Evolutionary conservation across 169 alveolate species (phyloP).

Genomic region (Cryptosporidium ryanae): DNA sequence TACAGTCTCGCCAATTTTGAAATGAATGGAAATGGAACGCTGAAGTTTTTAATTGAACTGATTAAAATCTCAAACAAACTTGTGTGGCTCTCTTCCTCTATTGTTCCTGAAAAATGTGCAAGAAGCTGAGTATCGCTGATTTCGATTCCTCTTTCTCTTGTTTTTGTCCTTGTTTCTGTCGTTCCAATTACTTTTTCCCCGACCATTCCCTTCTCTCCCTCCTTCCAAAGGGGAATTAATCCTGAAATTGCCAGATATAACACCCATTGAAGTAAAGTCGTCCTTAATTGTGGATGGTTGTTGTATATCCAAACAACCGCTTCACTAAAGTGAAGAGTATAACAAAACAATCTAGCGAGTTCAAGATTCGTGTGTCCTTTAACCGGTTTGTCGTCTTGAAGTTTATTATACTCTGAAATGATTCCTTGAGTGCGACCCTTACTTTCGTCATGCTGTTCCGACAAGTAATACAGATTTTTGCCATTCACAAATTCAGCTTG

Average conservation of each 20-base stretch:
- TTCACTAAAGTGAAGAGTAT: slow-evolving; percentile 62
- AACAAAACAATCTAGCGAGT: slow-evolving; percentile 55
- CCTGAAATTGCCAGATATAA: slow-evolving; percentile 57
- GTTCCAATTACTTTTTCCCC: not conserved
- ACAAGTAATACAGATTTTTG: not conserved
- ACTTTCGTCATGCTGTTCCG: slow-evolving; percentile 2
- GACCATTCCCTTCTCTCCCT: not conserved
- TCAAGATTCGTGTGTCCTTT: slow-evolving; percentile 29
- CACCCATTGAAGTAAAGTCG: slow-evolving; percentile 52
- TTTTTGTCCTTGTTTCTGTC: no score
- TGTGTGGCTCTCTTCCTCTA: slow-evolving; percentile 21
- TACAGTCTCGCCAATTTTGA: slow-evolving; percentile 30
- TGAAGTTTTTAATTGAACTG: slow-evolving; percentile 12
- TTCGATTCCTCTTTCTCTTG: not conserved
- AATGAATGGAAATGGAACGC: slow-evolving; percentile 53
- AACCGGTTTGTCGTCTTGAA: not conserved
- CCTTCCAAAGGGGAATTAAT: slow-evolving; percentile 49
- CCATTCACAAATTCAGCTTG: slow-evolving; percentile 6
- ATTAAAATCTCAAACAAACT: slow-evolving; percentile 27
- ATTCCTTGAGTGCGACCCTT: not conserved
- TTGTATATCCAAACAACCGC: slow-evolving; percentile 54
- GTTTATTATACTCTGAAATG: not conserved
- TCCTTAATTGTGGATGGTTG: slow-evolving; percentile 28
- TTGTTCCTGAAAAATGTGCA: slow-evolving; percentile 14
- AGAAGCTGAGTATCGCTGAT: not conserved